phyloP scores from a whole-genome alignment of 1,284 basidiomycete genomes.

The Leccinum pachyderme region DNA sequence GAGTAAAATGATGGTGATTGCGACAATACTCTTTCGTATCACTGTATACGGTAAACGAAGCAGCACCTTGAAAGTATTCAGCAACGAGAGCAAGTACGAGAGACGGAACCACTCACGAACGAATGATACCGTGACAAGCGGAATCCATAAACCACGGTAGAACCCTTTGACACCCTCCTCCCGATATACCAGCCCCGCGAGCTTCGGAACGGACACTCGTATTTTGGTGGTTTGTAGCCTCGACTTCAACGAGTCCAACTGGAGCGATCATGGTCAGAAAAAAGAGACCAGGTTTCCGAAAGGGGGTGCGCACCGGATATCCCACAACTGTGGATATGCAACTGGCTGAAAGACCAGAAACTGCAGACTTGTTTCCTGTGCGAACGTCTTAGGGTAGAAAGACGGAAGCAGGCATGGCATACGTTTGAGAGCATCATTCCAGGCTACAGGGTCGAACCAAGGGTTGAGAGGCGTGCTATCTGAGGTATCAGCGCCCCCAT shows the following conservation, averaged over 20 bases:
- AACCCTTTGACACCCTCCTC: conserved; percentile 94
- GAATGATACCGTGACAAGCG: conserved; percentile 94
- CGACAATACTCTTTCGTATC: conserved; percentile 83
- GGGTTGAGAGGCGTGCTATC: conserved; percentile 51
- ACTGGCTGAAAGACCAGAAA: conserved; percentile 78
- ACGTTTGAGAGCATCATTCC: conserved; percentile 71
- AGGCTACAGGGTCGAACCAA: conserved; percentile 57
- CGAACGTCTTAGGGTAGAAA: conserved; percentile 7
- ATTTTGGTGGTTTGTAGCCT: conserved; percentile 85
- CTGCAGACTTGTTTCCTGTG: conserved; percentile 76
- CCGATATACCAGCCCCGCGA: conserved; percentile 73
- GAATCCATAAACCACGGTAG: conserved; percentile 89
- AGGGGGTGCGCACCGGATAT: conserved; percentile 59
- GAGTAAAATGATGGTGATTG: conserved; percentile 55
- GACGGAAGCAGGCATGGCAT: conserved; percentile 22
- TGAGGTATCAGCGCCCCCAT: conserved; percentile 17
- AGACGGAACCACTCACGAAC: conserved; percentile 65
- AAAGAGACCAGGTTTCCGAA: conserved; percentile 1
- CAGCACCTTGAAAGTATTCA: conserved; percentile 54
- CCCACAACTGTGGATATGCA: conserved; percentile 82
- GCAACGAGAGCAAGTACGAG: conserved; percentile 6
- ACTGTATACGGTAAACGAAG: conserved; percentile 93
- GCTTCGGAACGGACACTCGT: conserved; percentile 68
- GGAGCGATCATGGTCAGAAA: conserved; percentile 6
- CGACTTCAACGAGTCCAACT: conserved; percentile 90